Conservation (phyloP, 495 filamentous ascomycete genomes). For the Darksidea phi region DNA sequence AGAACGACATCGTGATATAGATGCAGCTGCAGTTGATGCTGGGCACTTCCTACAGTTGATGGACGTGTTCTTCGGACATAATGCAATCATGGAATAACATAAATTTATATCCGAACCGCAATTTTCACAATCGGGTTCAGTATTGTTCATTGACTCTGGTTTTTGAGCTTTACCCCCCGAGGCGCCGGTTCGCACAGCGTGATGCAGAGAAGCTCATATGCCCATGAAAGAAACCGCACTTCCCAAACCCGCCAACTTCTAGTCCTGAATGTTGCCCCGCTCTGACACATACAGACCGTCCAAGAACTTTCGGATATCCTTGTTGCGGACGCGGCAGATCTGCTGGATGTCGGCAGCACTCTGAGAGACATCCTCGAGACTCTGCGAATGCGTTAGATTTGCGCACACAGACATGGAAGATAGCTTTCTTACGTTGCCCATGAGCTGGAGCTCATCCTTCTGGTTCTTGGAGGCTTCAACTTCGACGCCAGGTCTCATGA, state of each 20-base stretch:
- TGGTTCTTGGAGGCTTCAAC: conserved; percentile 82
- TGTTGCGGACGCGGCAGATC: conserved; percentile 97
- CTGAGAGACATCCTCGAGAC: conserved; percentile 69
- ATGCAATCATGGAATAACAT: no score
- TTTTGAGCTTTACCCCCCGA: conserved; percentile 33
- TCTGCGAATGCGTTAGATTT: conserved; percentile 6
- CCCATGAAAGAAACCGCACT: conserved; percentile 35
- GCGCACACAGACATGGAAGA: background rate
- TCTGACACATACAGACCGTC: conserved; percentile 99
- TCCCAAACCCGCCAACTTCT: conserved; percentile 34
- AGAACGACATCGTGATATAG: no score
- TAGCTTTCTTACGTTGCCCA: conserved; percentile 61
- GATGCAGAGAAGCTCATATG: conserved; percentile 37
- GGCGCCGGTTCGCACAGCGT: conserved; percentile 28
- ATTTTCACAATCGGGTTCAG: background rate
- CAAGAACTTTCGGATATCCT: conserved; percentile 99
- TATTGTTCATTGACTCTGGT: conserved; percentile 29
- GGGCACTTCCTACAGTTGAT: no score
- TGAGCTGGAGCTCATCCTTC: conserved; percentile 94
- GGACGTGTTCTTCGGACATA: no score
- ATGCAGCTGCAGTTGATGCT: no score
- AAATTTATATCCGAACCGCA: background rate
- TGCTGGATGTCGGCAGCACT: conserved; percentile 98
- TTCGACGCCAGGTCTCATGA: conserved; percentile 85
- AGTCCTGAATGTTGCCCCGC: conserved; percentile 86